These are phyloP conservation scores for Infundibulicybe gibba DNA, from an alignment of 768 basidiomycete genomes.

Conservation along the genomic window DNA sequence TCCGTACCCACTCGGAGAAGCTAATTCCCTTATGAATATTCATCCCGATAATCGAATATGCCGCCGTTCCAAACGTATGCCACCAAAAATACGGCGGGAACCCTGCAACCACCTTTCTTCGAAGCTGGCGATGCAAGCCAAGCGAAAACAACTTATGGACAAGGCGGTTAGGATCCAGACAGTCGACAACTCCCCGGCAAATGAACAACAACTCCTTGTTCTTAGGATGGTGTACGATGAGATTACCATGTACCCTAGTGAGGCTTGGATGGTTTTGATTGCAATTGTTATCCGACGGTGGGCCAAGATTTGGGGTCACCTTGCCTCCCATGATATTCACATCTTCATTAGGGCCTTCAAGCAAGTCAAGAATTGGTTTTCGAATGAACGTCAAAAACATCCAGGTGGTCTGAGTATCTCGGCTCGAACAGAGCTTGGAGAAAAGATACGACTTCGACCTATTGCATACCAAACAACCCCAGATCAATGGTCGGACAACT, in stretches of 20 bases:
- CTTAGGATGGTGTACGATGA: constrained; percentile 63
- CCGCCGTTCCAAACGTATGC: too few relatives aligned
- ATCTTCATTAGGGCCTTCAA: constrained; percentile 42
- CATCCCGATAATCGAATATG: too few relatives aligned
- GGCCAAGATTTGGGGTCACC: constrained; percentile 8
- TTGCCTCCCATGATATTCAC: not conserved
- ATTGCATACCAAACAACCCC: constrained; percentile 40
- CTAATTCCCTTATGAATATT: too few relatives aligned
- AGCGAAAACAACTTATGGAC: constrained; percentile 28
- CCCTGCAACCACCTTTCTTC: too few relatives aligned
- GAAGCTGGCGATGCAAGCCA: constrained; percentile 17
- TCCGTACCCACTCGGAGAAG: too few relatives aligned
- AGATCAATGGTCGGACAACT: constrained; percentile 56
- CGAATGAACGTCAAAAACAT: constrained; percentile 54
- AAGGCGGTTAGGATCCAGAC: constrained; percentile 37
- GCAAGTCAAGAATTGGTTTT: constrained; percentile 68
- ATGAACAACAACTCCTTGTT: constrained; percentile 52
- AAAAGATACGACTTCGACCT: constrained; percentile 45
- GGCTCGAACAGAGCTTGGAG: constrained; percentile 32
- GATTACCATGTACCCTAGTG: constrained; percentile 62
- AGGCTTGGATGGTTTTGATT: constrained; percentile 57
- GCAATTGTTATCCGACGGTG: constrained; percentile 56
- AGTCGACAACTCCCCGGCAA: constrained; percentile 53
- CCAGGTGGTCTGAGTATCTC: constrained; percentile 35
- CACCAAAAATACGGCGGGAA: constrained; percentile 6